Evolutionary conservation across 2,329 filamentous ascomycete genomes (phyloP).

Genomic region (Polytolypa hystricis): DNA sequence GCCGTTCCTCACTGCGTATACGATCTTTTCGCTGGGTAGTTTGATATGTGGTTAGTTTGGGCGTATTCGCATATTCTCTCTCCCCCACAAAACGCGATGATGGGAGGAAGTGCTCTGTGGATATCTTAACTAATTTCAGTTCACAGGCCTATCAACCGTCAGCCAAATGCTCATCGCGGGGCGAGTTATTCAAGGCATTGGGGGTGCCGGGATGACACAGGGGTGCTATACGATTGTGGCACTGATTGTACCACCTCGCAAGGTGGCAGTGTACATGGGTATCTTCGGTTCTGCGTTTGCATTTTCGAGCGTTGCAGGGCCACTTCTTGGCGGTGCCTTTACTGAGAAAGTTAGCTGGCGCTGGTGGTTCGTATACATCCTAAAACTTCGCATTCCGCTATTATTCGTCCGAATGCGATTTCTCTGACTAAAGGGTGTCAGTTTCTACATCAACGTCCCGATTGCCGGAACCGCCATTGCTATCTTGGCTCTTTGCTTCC

Average conservation of each 20-base stretch:
- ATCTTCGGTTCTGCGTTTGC: slow-evolving; percentile 12
- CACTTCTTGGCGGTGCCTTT: slow-evolving; percentile 12
- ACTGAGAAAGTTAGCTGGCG: slow-evolving; percentile 12
- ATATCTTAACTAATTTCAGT: too few relatives aligned
- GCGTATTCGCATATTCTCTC: too few relatives aligned
- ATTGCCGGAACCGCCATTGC: slow-evolving; percentile 8
- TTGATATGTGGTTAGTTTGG: slow-evolving; percentile 13
- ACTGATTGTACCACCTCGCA: slow-evolving; percentile 7
- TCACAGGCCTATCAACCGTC: slow-evolving; percentile 18
- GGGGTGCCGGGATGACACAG: slow-evolving; percentile 3
- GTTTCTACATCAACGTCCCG: slow-evolving; percentile 8
- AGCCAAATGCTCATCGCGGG: slow-evolving; percentile 14
- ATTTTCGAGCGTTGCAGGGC: slow-evolving; percentile 11
- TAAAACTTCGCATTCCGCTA: not conserved
- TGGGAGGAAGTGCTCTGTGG: too few relatives aligned
- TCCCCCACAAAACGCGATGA: too few relatives aligned
- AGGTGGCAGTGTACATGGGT: slow-evolving; percentile 10
- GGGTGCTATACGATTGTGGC: slow-evolving; percentile 10
- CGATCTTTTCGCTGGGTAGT: slow-evolving; percentile 20
- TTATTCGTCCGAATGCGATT: not conserved
- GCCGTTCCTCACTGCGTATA: slow-evolving; percentile 18
- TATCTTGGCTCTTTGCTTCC: slow-evolving; percentile 5
- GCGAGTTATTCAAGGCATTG: slow-evolving; percentile 7
- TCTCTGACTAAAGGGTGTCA: not conserved
- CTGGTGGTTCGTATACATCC: slow-evolving; percentile 12